phyloP scores from a whole-genome alignment of 495 filamentous ascomycete species.

The Tetracladium setigerum region DNA sequence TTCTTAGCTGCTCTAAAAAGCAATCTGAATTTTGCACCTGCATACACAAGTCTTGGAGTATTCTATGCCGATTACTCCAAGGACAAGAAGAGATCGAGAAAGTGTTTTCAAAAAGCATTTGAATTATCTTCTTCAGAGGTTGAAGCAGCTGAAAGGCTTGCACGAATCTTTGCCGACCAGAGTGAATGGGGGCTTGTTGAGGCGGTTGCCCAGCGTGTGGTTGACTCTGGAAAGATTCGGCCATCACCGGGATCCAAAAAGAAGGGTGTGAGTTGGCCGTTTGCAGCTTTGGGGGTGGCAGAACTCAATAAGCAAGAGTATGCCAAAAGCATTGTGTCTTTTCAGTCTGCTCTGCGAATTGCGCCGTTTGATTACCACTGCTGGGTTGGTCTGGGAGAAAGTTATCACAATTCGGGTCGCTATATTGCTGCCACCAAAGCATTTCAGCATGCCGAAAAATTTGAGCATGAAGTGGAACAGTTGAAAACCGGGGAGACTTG shows the following conservation, averaged over 20 bases:
- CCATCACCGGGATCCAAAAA: constrained; percentile 86
- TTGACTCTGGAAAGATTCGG: constrained; percentile 84
- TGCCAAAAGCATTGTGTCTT: constrained; percentile 76
- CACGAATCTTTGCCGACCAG: constrained; percentile 75
- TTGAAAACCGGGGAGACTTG: constrained; percentile 55
- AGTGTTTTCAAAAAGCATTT: constrained; percentile 95
- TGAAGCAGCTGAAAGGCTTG: constrained; percentile 79
- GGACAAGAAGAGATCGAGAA: constrained; percentile 74
- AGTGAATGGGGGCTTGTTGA: constrained; percentile 96
- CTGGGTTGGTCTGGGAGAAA: constrained; percentile 93
- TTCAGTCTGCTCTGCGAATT: constrained; percentile 81
- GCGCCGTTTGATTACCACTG: constrained; percentile 82
- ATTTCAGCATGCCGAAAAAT: constrained; percentile 67
- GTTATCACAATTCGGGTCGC: constrained; percentile 87
- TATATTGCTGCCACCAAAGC: constrained; percentile 91
- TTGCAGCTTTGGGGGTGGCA: constrained; percentile 91
- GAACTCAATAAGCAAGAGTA: constrained; percentile 95
- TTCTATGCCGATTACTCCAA: constrained; percentile 88
- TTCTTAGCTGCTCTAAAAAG: constrained; percentile 80
- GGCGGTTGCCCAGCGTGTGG: constrained; percentile 79
- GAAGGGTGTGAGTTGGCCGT: constrained; percentile 91
- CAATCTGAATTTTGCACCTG: constrained; percentile 83
- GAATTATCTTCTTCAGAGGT: constrained; percentile 86
- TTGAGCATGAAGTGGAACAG: constrained; percentile 48
- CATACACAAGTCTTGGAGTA: constrained; percentile 91